Evolutionary conservation across 768 basidiomycete species (phyloP).

Genomic region (Exidia glandulosa): DNA sequence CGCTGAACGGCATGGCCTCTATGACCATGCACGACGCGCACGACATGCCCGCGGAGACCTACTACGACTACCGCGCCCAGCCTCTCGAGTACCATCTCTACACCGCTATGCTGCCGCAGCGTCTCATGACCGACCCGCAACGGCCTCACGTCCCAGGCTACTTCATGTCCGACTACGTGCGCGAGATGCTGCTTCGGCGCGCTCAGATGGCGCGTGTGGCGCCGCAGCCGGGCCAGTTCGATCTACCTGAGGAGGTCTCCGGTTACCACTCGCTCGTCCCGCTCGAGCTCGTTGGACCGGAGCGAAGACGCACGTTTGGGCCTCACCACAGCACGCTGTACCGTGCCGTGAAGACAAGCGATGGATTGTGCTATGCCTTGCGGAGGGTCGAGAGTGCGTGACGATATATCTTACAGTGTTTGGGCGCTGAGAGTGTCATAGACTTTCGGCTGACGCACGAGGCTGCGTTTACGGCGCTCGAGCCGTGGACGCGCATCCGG

Average conservation of each 20-base stretch:
- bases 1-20: neutral
- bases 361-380: constrained; percentile 69
- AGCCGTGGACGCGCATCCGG: constrained; percentile 71
- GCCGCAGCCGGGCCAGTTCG: constrained; percentile 30
- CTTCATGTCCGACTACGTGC: constrained; percentile 76
- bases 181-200: constrained; percentile 44
- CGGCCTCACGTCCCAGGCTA: constrained; percentile 35
- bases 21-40: neutral
- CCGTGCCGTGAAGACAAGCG: constrained; percentile 62
- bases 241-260: constrained; percentile 77
- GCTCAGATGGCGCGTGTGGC: constrained; percentile 32
- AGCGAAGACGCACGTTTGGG: constrained; percentile 64
- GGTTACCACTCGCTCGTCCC: constrained; percentile 84
- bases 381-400: constrained; percentile 78
- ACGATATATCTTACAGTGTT: neutral
- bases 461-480: constrained; percentile 69
- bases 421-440: constrained; percentile 20
- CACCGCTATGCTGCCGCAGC: constrained; percentile 50
- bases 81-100: constrained; percentile 94
- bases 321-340: constrained; percentile 81
- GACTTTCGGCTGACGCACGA: constrained; percentile 79
- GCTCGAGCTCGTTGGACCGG: constrained; percentile 42
- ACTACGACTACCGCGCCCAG: neutral
- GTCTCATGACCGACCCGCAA: constrained; percentile 29
- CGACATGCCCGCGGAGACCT: no score